These are phyloP conservation scores for Paramecium tetraurelia DNA, from an alignment of 73 alveolate genomes.

Conservation along the genomic window DNA sequence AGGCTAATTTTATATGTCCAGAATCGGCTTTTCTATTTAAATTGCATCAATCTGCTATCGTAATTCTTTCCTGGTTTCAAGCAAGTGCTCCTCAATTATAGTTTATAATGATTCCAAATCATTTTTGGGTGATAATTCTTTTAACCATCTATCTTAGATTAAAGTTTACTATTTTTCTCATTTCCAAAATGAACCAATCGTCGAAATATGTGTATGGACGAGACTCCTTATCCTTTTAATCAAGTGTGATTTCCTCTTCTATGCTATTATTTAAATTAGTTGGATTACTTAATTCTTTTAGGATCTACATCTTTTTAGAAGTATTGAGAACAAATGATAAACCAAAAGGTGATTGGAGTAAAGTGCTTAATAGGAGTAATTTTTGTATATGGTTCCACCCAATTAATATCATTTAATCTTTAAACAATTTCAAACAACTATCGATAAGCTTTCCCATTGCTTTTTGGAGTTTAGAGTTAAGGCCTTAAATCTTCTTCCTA, in stretches of 20 bases:
- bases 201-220: background rate
- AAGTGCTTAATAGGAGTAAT: background rate
- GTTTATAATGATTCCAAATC: background rate
- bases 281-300: background rate
- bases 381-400: background rate
- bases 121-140: background rate
- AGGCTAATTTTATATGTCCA: background rate
- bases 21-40: background rate
- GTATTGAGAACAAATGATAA: background rate
- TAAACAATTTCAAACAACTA: background rate
- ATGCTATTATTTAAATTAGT: background rate
- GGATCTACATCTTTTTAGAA: background rate
- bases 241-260: background rate
- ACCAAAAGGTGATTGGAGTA: slow-evolving; percentile 9
- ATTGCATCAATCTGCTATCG: background rate
- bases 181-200: background rate
- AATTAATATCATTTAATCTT: background rate
- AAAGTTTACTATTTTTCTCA: background rate
- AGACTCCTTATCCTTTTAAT: background rate
- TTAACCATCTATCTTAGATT: slow-evolving; percentile 32
- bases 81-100: background rate
- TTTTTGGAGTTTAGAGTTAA: background rate
- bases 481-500: background rate
- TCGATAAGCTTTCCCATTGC: background rate
- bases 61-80: background rate